Conservation (phyloP, 1,139 yeast genomes). For the Scheffersomyces titani region DNA sequence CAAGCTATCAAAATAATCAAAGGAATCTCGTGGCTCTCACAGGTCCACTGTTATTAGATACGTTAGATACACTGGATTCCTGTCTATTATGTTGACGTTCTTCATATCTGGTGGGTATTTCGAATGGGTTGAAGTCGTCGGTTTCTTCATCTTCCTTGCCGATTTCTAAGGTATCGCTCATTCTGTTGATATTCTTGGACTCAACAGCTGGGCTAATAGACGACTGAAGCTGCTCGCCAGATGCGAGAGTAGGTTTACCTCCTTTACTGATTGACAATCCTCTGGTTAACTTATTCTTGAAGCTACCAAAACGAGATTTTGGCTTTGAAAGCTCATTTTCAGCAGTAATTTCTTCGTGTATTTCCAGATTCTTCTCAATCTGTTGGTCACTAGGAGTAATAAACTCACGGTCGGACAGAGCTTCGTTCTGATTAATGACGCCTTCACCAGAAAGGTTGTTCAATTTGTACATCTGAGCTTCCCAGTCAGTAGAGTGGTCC, state of each 20-base stretch:
- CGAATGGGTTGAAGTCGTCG: slow-evolving; percentile 6
- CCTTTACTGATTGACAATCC: slow-evolving; percentile 23
- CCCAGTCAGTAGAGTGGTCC: slow-evolving; percentile 73
- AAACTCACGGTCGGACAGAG: background rate
- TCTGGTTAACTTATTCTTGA: slow-evolving; percentile 15
- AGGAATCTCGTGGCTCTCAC: slow-evolving; percentile 33
- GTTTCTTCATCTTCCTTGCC: slow-evolving; percentile 13
- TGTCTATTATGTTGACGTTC: slow-evolving; percentile 25
- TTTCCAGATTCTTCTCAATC: slow-evolving; percentile 3
- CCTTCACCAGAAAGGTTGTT: slow-evolving; percentile 30
- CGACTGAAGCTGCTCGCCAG: background rate
- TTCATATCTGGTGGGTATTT: background rate
- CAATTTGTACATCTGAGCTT: slow-evolving; percentile 57
- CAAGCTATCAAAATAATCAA: slow-evolving; percentile 10
- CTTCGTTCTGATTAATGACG: background rate
- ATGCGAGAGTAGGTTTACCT: background rate
- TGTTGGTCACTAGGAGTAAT: slow-evolving; percentile 5
- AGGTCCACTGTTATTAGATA: slow-evolving; percentile 26
- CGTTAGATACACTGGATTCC: slow-evolving; percentile 25
- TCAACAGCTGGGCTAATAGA: slow-evolving; percentile 4
- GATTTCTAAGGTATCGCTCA: slow-evolving; percentile 33
- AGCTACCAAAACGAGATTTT: slow-evolving; percentile 3
- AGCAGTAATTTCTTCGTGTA: background rate
- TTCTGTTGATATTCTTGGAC: slow-evolving; percentile 24
- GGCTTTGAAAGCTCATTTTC: slow-evolving; percentile 7